Evolutionary conservation across 1,284 basidiomycete species (phyloP).

Genomic region (Puccinia coronata): DNA sequence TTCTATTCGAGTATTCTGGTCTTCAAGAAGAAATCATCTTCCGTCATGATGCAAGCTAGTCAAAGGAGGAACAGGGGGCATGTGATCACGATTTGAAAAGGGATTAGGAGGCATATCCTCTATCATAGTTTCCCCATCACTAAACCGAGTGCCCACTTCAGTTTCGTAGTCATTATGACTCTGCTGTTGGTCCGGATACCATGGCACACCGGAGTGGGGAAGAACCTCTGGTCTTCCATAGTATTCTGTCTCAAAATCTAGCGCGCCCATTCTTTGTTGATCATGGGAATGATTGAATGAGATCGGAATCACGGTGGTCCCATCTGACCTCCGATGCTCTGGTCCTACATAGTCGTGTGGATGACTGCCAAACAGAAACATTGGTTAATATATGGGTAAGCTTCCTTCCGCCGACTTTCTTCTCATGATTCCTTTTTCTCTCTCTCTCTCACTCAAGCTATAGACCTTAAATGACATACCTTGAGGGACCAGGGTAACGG

Average conservation of each 20-base stretch:
- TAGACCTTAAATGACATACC: neutral
- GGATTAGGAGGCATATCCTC: neutral
- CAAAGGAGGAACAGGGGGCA: neutral
- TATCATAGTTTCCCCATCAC: neutral
- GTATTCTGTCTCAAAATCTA: neutral
- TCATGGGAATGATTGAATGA: neutral
- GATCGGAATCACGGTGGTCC: conserved; percentile 11
- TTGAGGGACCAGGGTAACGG: neutral
- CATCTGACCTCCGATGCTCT: neutral
- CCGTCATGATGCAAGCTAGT: neutral
- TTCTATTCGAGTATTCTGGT: too few relatives aligned
- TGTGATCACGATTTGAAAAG: neutral
- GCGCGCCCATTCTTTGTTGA: neutral
- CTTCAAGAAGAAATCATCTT: too few relatives aligned
- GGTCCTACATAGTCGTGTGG: neutral
- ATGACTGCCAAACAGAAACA: neutral
- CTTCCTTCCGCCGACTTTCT: neutral
- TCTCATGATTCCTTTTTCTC: neutral
- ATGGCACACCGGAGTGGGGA: neutral
- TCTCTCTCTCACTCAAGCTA: neutral
- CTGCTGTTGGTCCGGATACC: neutral
- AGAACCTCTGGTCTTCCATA: neutral
- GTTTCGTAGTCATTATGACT: neutral
- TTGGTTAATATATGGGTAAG: neutral
- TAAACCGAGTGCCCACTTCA: conserved; percentile 3